Conservation (phyloP, 2,329 filamentous ascomycete genomes). For the Alternaria angustiovoidea region DNA sequence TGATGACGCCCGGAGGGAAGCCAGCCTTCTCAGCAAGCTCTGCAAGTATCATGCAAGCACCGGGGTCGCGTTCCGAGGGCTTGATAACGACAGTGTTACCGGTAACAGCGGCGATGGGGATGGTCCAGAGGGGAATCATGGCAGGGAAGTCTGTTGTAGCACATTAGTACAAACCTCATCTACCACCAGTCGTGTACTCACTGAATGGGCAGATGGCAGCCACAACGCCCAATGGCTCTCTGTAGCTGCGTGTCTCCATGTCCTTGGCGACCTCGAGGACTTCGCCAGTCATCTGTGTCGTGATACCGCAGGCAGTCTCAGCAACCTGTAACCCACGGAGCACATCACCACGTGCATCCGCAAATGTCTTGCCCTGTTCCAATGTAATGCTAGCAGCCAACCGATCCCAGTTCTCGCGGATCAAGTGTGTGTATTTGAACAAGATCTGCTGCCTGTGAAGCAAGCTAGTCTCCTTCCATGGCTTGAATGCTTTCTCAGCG, state of each 20-base stretch:
- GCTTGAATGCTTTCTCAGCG: constrained; percentile 76
- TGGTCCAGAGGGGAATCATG: constrained; percentile 93
- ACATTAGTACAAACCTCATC: constrained; percentile 30
- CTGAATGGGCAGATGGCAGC: constrained; percentile 89
- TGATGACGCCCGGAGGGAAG: constrained; percentile 82
- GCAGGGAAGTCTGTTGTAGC: constrained; percentile 75
- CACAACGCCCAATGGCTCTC: constrained; percentile 81
- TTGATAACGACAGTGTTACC: constrained; percentile 87
- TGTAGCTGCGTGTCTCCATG: constrained; percentile 86
- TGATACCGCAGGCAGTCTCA: constrained; percentile 81
- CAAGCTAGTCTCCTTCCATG: constrained; percentile 76
- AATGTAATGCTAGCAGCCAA: constrained; percentile 85
- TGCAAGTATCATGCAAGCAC: constrained; percentile 83
- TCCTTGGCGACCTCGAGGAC: constrained; percentile 86
- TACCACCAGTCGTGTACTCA: constrained; percentile 53
- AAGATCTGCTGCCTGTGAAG: constrained; percentile 82
- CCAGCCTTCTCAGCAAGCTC: constrained; percentile 82
- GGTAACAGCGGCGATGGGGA: constrained; percentile 83
- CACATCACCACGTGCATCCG: constrained; percentile 82
- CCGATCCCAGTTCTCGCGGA: constrained; percentile 85
- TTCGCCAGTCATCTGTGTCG: constrained; percentile 83
- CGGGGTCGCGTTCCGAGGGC: constrained; percentile 85
- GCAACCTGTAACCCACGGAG: constrained; percentile 84
- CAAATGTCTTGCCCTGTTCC: constrained; percentile 89
- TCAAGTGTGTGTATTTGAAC: constrained; percentile 83